phyloP scores from a whole-genome alignment of 106 monocot genomes.

The Dendrobium nobile region DNA sequence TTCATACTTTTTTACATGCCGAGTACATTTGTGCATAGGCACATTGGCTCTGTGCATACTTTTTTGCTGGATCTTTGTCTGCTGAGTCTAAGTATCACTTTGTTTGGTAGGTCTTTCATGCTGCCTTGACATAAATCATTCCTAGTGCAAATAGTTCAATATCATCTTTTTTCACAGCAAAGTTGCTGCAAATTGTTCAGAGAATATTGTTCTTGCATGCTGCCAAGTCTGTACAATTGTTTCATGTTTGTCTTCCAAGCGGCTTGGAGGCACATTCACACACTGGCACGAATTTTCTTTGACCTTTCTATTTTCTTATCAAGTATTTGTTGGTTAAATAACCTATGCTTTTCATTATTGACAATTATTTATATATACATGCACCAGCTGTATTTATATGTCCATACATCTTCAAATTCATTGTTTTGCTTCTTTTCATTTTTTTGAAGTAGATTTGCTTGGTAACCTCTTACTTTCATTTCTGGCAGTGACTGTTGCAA shows the following conservation, averaged over 20 bases:
- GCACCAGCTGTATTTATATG: not conserved
- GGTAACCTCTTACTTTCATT: not conserved
- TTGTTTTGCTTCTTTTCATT: not conserved
- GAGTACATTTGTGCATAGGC: too few relatives aligned
- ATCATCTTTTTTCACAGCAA: not conserved
- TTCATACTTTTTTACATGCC: not conserved
- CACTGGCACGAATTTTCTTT: not conserved
- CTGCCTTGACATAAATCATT: not conserved
- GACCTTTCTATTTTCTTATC: not conserved
- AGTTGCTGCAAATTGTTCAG: not conserved
- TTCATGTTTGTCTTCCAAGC: not conserved
- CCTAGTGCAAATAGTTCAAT: not conserved
- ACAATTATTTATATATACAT: not conserved
- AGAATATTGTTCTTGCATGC: not conserved
- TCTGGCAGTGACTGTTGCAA: slow-evolving; percentile 47
- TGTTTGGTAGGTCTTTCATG: not conserved
- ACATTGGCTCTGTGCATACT: too few relatives aligned
- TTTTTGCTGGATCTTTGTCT: not conserved
- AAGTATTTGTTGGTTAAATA: not conserved
- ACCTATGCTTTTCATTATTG: not conserved
- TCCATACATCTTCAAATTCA: not conserved
- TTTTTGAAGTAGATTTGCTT: not conserved
- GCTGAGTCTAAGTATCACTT: too few relatives aligned
- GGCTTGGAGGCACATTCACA: not conserved
- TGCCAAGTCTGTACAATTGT: not conserved